Evolutionary conservation across 2,329 filamentous ascomycete species (phyloP), one percentile per base, ranked within the genome.

Genomic region (Aspergillus niger): DNA sequence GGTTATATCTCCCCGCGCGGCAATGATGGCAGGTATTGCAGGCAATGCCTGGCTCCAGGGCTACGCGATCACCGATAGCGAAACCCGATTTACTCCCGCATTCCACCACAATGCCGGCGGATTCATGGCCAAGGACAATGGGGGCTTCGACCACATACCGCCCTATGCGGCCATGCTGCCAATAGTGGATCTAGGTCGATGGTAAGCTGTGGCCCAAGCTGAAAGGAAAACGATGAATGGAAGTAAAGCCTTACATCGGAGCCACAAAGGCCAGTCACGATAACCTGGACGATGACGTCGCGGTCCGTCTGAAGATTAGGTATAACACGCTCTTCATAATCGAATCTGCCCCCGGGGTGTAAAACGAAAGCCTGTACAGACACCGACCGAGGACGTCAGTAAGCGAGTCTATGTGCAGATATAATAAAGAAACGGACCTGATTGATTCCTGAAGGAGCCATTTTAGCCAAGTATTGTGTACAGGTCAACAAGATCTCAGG

Each of bases 221-320:
- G 13, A 4, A 5, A 13, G 5, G 32, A 7, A 7, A 26, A 36
- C 5, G 32, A 15, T 5, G 8, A 26, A 17, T 6, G 10, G 13
- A 28, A 17, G 6, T 48, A 44, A 50, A 47, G 24, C 13, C 47
- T 84, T 64, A 90, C 90, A 76, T 95, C 91, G 57, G 87, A 91
- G 60, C 91, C 91, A 80, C 91, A 94, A 77, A 95, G 93, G 66
- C 91, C 91, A 2, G 91, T 95, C 81, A 89, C 92, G 79, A 89
- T 87, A 65, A 92, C 82, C 72, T 87, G 86, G 60, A 94, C 86
- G 70, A 92, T 83, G 64, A 94, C 90, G 74, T 93, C 87, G 80
- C 91, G 83, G 22, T 66, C 62, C 28, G 69, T 65, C 8, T 69
- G 53, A 20, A 72, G 43, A 0, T 41, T 56, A 11, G 69, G 69